phyloP scores from a whole-genome alignment of 495 filamentous ascomycete genomes.

The Immersiella caudata region DNA sequence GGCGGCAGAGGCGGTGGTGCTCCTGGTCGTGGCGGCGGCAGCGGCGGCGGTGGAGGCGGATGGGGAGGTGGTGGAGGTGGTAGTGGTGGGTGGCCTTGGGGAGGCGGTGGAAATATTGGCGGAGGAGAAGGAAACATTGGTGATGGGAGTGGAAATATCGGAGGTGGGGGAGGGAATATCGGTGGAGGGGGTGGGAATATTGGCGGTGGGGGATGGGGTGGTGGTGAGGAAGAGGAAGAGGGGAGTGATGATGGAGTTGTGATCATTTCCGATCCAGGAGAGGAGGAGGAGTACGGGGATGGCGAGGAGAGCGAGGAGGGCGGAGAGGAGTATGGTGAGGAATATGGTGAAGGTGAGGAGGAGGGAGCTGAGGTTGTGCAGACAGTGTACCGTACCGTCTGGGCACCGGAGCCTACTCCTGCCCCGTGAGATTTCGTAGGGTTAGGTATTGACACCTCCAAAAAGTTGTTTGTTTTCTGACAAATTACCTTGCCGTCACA shows the following conservation, averaged over 20 bases:
- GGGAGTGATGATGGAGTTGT: neutral
- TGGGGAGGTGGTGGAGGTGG: neutral
- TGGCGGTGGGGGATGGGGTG: neutral
- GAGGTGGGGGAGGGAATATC: neutral
- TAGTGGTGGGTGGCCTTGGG: neutral
- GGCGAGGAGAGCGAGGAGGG: neutral
- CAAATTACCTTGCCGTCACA: no score
- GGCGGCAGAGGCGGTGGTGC: neutral
- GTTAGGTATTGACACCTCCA: no score
- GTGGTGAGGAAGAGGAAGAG: neutral
- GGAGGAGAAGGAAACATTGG: neutral
- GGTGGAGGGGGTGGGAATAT: no score
- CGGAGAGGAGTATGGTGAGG: no score
- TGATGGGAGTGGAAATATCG: neutral
- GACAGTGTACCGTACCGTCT: neutral
- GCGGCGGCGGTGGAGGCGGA: neutral
- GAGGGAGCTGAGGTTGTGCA: neutral
- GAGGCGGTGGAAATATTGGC: neutral
- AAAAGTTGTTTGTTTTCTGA: neutral
- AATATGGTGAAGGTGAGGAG: neutral
- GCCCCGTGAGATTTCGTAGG: neutral
- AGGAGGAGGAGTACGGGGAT: neutral
- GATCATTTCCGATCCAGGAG: neutral
- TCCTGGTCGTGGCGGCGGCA: no score
- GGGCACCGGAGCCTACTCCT: neutral